Evolutionary conservation across 78 protist species (phyloP).

Genomic region (Dictyostelium discoideum): dicty_2.7 NC_007090.3:4766501-4767000

Average conservation of each 20-base stretch:
- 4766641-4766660: neutral
- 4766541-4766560: neutral
- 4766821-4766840: conserved; percentile 80
- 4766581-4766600: neutral
- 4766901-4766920: conserved; percentile 88
- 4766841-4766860: conserved; percentile 93
- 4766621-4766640: neutral
- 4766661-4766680: neutral
- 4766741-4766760: conserved; percentile 71
- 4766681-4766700: conserved; percentile 55
- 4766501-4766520: neutral
- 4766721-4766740: conserved; percentile 68
- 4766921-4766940: conserved; percentile 87
- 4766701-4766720: conserved; percentile 76
- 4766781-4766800: conserved; percentile 56
- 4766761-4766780: conserved; percentile 15
- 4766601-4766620: neutral
- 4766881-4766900: conserved; percentile 97
- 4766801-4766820: conserved; percentile 91
- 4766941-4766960: conserved; percentile 93
- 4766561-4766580: neutral
- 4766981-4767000: conserved; percentile 94
- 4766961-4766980: conserved; percentile 92
- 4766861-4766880: conserved; percentile 94
- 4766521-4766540: neutral